Evolutionary conservation across 305 asterid species (phyloP), one percentile per base, ranked within the genome.

Genomic region (Caryopteris hybrid): DNA sequence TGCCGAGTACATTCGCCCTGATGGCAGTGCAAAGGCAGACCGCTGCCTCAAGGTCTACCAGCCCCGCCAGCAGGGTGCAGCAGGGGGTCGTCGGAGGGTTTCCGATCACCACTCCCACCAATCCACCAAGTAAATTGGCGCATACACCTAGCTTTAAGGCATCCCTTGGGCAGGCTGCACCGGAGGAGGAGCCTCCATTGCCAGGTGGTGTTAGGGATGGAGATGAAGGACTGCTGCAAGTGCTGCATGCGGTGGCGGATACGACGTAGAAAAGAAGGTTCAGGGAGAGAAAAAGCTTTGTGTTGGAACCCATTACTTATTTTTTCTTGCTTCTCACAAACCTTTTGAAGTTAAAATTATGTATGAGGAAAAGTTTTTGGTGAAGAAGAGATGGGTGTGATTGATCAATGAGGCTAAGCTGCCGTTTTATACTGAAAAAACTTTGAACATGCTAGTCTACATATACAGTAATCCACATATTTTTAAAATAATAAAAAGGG

Each of bases 11-110:
- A 14, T 75, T 78, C 5, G 75, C 81, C 51, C 67, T 70, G 0
- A 78, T 69, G 58, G 77, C 79, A 9, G 71, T 57, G 79, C 86
- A 78, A 54, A 81, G 74, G 68, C 86, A 81, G 20, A 8, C 22
- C 3, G 81, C 83, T 6, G 70, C 83, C 61, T 75, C 81, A 3
- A 75, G 38, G 18, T 75, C 64, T 2, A 4, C 61, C 14, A 81
- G 64, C 10, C 83, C 83, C 6, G 38, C 29, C 10, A 81, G 29
- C 67, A 81, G 36, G 14, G 55, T 21, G 59, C 86, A 81, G 54
- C 86, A 81, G 17, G 83, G 83, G 8, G 42, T 9, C 6, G 78
- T 66, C 18, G 79, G 79, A 31, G 86, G 81, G 48, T 17, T 43
- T 3, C 85, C 83, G 1, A 72, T 38, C 14, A 31, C 46, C 2